phyloP scores from a whole-genome alignment of 2,329 filamentous ascomycete genomes.

The Pezicula radicicola region DNA sequence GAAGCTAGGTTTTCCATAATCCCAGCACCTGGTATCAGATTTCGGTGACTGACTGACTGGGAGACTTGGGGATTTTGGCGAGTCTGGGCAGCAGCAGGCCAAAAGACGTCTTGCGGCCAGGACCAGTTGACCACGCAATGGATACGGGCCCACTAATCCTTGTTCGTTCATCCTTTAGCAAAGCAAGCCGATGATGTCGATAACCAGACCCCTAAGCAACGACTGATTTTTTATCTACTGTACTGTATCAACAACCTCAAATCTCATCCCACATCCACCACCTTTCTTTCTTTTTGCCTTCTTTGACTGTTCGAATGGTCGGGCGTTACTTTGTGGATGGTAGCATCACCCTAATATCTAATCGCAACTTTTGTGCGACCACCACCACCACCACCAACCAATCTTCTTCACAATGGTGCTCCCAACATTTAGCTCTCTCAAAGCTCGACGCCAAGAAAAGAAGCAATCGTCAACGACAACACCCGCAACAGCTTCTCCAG shows the following conservation, averaged over 20 bases:
- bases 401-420: slow-evolving; percentile 19
- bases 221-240: neutral
- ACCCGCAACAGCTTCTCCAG: neutral
- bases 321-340: neutral
- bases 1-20: no score
- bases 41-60: no score
- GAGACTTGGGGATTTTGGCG: no score
- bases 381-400: slow-evolving; percentile 1
- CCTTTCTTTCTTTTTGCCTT: neutral
- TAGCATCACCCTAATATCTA: neutral
- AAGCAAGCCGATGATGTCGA: neutral
- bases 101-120: no score
- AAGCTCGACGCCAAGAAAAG: slow-evolving; percentile 13
- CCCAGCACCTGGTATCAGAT: no score
- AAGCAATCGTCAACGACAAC: slow-evolving; percentile 7
- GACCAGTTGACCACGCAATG: no score
- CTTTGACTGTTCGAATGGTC: neutral
- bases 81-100: no score
- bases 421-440: slow-evolving; percentile 26
- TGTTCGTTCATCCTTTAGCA: neutral
- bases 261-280: neutral
- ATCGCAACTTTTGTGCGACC: neutral
- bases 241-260: neutral
- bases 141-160: no score
- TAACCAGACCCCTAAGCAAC: no score